Percentiles rank a stretch among this genome's conserved stretches.
phyloP scores from a whole-genome alignment of 1,284 basidiomycete species.

The Melanopsichium pennsylvanicum region DNA sequence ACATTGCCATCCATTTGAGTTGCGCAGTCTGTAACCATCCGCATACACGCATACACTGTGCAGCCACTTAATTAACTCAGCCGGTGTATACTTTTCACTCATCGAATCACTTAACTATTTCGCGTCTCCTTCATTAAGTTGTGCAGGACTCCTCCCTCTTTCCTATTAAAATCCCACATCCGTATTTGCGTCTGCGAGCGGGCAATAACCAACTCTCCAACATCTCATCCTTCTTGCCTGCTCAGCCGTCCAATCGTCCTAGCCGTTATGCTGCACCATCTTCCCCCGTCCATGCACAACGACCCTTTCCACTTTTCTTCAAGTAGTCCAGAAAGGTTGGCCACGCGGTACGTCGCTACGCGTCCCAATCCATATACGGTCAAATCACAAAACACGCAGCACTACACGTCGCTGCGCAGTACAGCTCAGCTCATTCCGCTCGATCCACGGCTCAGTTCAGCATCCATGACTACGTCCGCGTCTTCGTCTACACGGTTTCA shows the following conservation, averaged over 20 bases:
- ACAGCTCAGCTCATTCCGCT: background rate
- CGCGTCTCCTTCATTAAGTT: constrained; percentile 18
- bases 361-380: constrained; percentile 31
- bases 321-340: constrained; percentile 25
- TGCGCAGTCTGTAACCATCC: too few species aligned
- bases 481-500: background rate
- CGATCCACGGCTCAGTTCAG: constrained; percentile 6
- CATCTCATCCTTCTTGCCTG: background rate
- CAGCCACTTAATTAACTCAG: too few species aligned
- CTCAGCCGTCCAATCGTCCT: too few species aligned
- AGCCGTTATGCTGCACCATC: constrained; percentile 23
- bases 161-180: background rate
- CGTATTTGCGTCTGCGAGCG: background rate
- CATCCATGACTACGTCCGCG: background rate
- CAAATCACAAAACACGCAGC: constrained; percentile 28
- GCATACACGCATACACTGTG: too few species aligned
- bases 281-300: constrained; percentile 5
- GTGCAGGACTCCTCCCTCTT: background rate
- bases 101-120: background rate
- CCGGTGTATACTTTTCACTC: background rate
- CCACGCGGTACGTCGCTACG: constrained; percentile 22
- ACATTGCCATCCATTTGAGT: too few species aligned
- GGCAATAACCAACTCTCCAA: background rate
- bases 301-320: constrained; percentile 35
- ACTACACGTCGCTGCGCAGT: constrained; percentile 19